These are phyloP conservation scores for Austroboletus sp. DNA, from an alignment of 1,284 basidiomycete species.

Conservation along the genomic window DNA sequence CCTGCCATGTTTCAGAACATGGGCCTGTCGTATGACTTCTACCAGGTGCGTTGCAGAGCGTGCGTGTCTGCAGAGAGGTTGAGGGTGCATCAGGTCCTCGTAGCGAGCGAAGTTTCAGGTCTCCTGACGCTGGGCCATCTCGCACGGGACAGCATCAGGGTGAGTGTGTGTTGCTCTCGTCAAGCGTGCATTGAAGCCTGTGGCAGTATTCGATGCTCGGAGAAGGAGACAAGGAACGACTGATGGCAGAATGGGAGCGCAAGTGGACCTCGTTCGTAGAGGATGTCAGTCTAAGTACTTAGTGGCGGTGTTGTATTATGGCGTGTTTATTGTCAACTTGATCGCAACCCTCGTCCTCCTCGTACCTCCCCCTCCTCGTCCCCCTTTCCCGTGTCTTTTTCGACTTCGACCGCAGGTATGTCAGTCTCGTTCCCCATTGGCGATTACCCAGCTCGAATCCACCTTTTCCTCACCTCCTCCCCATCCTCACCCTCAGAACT, in stretches of 20 bases:
- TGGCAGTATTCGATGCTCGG: slow-evolving; percentile 50
- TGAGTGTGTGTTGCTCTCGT: slow-evolving; percentile 23
- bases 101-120: slow-evolving; percentile 58
- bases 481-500: slow-evolving; percentile 29
- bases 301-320: slow-evolving; percentile 15
- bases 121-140: slow-evolving; percentile 53
- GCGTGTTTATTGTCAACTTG: slow-evolving; percentile 15
- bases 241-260: slow-evolving; percentile 44
- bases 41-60: slow-evolving; percentile 41
- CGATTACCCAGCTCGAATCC: slow-evolving; percentile 34
- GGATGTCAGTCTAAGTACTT: slow-evolving; percentile 12
- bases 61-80: neutral
- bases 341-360: slow-evolving; percentile 1
- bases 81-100: slow-evolving; percentile 39
- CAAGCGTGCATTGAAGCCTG: too few relatives aligned
- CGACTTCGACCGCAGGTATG: slow-evolving; percentile 24
- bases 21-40: slow-evolving; percentile 68
- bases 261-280: slow-evolving; percentile 49
- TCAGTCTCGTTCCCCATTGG: slow-evolving; percentile 19
- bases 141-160: slow-evolving; percentile 60
- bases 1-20: slow-evolving; percentile 71
- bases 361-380: neutral
- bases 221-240: slow-evolving; percentile 41
- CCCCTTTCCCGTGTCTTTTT: neutral
- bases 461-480: slow-evolving; percentile 34